Evolutionary conservation across 2,329 filamentous ascomycete species (phyloP).

Genomic region (Fusarium sp.): DNA sequence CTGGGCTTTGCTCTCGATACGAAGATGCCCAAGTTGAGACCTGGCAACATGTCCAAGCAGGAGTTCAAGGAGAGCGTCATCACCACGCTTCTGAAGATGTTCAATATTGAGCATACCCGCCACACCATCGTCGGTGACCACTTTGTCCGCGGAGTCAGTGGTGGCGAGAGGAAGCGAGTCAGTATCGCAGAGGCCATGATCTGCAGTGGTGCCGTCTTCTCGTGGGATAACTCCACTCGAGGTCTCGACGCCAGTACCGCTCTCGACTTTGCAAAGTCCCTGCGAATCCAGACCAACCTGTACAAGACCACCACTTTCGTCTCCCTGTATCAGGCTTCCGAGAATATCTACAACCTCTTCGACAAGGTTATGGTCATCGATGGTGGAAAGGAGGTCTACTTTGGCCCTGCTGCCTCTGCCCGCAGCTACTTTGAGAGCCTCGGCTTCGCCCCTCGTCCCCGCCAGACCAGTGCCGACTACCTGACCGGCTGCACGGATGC

Average conservation of each 20-base stretch:
- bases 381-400: constrained; percentile 78
- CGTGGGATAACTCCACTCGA: constrained; percentile 80
- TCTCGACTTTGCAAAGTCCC: constrained; percentile 72
- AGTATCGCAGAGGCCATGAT: constrained; percentile 86
- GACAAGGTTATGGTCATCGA: constrained; percentile 89
- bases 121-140: constrained; percentile 86
- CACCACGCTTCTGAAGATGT: constrained; percentile 83
- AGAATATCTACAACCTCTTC: constrained; percentile 81
- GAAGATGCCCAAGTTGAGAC: constrained; percentile 84
- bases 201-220: constrained; percentile 74
- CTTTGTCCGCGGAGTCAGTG: constrained; percentile 79
- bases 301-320: constrained; percentile 88
- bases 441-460: constrained; percentile 77
- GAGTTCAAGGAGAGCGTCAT: constrained; percentile 83
- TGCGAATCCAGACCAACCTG: constrained; percentile 83
- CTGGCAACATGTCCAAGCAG: constrained; percentile 74
- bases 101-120: constrained; percentile 89
- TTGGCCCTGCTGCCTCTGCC: constrained; percentile 74
- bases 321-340: constrained; percentile 85
- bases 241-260: constrained; percentile 75
- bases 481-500: constrained; percentile 84
- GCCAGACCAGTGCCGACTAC: constrained; percentile 84
- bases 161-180: constrained; percentile 76
- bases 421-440: constrained; percentile 79
- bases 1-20: constrained; percentile 85